phyloP scores from a whole-genome alignment of 768 basidiomycete genomes.

The Serendipita sp. region DNA sequence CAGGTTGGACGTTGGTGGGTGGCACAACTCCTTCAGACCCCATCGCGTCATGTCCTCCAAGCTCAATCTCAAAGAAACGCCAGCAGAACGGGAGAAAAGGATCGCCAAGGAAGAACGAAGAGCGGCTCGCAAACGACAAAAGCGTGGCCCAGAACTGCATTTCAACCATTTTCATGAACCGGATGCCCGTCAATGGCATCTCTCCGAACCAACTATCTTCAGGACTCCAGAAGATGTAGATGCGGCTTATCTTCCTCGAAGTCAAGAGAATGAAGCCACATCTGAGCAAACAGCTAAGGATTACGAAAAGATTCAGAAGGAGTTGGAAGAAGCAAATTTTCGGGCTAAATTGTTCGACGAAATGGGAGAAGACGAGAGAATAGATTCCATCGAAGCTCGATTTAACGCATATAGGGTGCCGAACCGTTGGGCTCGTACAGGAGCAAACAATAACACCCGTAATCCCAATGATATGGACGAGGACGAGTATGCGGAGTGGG shows the following conservation, averaged over 20 bases:
- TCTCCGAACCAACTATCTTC: slow-evolving; percentile 7
- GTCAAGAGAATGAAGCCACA: background rate
- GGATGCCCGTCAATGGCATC: slow-evolving; percentile 18
- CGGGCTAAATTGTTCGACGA: slow-evolving; percentile 58
- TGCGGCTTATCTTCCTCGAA: background rate
- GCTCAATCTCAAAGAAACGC: slow-evolving; percentile 46
- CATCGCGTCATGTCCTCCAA: slow-evolving; percentile 17
- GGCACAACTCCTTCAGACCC: background rate
- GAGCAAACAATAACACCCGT: slow-evolving; percentile 15
- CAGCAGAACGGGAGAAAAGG: slow-evolving; percentile 38
- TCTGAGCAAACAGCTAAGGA: background rate
- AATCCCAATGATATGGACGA: slow-evolving; percentile 51
- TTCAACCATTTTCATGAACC: slow-evolving; percentile 7
- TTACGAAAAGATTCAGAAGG: slow-evolving; percentile 29
- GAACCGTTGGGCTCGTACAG: slow-evolving; percentile 39
- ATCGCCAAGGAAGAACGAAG: slow-evolving; percentile 27
- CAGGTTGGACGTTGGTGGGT: background rate
- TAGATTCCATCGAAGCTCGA: slow-evolving; percentile 44
- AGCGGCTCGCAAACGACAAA: slow-evolving; percentile 25
- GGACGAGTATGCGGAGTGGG: slow-evolving; percentile 77
- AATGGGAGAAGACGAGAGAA: slow-evolving; percentile 52
- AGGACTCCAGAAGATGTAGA: background rate
- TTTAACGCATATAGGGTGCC: slow-evolving; percentile 65
- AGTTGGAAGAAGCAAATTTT: slow-evolving; percentile 50
- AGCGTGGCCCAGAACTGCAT: background rate